Evolutionary conservation across 805 yeast species (phyloP), one percentile per base, ranked within the genome.

Genomic region (Kodamaea fukazawae): DNA sequence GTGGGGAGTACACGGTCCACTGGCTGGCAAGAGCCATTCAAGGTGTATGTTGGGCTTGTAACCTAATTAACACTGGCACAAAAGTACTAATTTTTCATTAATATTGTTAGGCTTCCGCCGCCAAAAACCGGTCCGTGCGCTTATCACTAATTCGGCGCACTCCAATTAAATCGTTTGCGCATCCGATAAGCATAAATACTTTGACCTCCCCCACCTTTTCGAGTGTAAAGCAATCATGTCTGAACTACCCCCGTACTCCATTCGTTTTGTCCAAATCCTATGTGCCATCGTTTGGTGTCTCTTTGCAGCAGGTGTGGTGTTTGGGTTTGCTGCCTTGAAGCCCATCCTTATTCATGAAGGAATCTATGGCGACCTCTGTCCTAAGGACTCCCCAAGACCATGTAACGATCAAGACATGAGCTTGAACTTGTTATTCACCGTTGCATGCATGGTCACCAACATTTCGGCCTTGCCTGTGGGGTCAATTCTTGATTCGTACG

Each of bases 381-480:
- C 58, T 28, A 35, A 42, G 32, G 38, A 50, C 2, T 42, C 52
- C 40, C 38, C 49, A 2, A 37, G 36, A 12, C 64, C 69, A 0
- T 90, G 97, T 63, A 64, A 71, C 4, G 79, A 73, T n/a, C 96
- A 91, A 60, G 97, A 90, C 55, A 63, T 89, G 51, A 77, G 84
- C 50, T 71, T 90, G 46, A 90, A 91, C 58, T 72, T 78, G 49
- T 75, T 91, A 72, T 90, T 91, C 65, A 84, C 96, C 0, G 64
- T 82, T 18, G 93, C 95, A 23, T 93, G 96, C 10, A 90, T 85
- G 54, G 76, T 83, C 9, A 88, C 97, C 13, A 91, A 90, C 58
- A 77, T 85, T 2, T 78, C 82, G 31, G 95, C 96, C 0, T 67
- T 90, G 39, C 72, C 86, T 0, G 96, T 89, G 8, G 97, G 97